Base-by-base conservation (phyloP, 805 yeast species). In the Peterozyma toletana region DNA sequence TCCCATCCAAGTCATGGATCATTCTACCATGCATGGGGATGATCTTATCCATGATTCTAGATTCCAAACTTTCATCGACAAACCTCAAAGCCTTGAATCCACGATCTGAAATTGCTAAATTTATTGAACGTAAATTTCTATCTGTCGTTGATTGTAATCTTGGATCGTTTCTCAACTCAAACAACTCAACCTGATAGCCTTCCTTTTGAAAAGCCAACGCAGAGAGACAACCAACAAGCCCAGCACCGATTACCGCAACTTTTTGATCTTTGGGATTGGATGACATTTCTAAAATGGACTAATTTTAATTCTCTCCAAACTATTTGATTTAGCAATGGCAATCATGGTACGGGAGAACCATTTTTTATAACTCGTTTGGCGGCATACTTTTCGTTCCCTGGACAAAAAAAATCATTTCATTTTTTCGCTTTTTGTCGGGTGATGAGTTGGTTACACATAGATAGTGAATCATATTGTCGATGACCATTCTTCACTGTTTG, bases 21-120 rank as follows among this genome's bases (percentile, higher is more conserved):
- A 89, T 88, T 37, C 97, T 69, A 2, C 96, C 96, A 36, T 75
- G 65, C 91, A 90, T 86, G 2, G 96, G 96, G 21, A 86, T 83
- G 18, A 86, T 75, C 36, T 76, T 75, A 30, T 67, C 62, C 48
- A 84, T 55, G 2, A 88, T 71, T 21, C 79, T 56, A 0, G 65
- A 60, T 11, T 83, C 78, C 68, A 88, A 68, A 11, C 65, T 71
- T 1, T 63, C 58, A 56, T 84, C 89, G 11, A 89, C 80, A 40
- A 68, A 71, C 45, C 70, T 63, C 56, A 90, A 62, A 0, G 96
- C 84, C 27, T 71, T 64, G 44, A 88, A 80, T 1, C 96, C 97
- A 41, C 97, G 71, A 43, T 79, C 81, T 39, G 91, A 80, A n/a
- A 90, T 83, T 0, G 96, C 96, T 49, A 90, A 67, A 56, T 90